Conservation (phyloP, 805 yeast species). For the Metschnikowia shivogae region DNA sequence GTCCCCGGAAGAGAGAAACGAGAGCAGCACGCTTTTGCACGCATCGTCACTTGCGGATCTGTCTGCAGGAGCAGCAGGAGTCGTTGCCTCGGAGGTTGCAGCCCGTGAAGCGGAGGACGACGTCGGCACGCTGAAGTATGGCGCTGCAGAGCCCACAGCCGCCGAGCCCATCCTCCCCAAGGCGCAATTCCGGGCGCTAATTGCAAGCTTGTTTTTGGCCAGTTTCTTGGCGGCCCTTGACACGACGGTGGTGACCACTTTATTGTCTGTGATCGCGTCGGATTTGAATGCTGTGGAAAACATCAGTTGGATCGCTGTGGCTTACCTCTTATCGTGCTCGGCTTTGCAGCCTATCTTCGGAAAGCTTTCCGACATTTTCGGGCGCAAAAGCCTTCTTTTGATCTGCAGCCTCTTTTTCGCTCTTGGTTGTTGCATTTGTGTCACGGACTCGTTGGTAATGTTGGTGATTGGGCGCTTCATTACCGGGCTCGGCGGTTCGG, state of each 20-base stretch:
- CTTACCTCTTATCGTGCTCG: slow-evolving; percentile 63
- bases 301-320: slow-evolving; percentile 71
- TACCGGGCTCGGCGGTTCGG: slow-evolving; percentile 92
- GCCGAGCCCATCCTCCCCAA: slow-evolving; percentile 17
- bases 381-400: slow-evolving; percentile 51
- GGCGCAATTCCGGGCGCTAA: slow-evolving; percentile 26
- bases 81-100: slow-evolving; percentile 9
- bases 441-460: slow-evolving; percentile 42
- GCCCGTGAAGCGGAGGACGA: slow-evolving; percentile 1
- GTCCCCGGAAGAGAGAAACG: slow-evolving; percentile 1
- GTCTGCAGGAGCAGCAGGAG: slow-evolving; percentile 8
- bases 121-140: background rate
- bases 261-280: slow-evolving; percentile 62
- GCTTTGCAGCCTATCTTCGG: slow-evolving; percentile 75
- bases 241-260: slow-evolving; percentile 63
- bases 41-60: slow-evolving; percentile 3
- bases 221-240: slow-evolving; percentile 63
- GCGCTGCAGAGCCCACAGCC: background rate
- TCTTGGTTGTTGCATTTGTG: slow-evolving; percentile 53
- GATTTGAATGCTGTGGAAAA: slow-evolving; percentile 61
- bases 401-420: slow-evolving; percentile 54
- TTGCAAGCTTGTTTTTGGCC: slow-evolving; percentile 32
- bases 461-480: slow-evolving; percentile 62
- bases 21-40: background rate
- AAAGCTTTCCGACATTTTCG: slow-evolving; percentile 67